Evolutionary conservation across 2,329 filamentous ascomycete species (phyloP).

Genomic region (Rachicladosporium sp.): DNA sequence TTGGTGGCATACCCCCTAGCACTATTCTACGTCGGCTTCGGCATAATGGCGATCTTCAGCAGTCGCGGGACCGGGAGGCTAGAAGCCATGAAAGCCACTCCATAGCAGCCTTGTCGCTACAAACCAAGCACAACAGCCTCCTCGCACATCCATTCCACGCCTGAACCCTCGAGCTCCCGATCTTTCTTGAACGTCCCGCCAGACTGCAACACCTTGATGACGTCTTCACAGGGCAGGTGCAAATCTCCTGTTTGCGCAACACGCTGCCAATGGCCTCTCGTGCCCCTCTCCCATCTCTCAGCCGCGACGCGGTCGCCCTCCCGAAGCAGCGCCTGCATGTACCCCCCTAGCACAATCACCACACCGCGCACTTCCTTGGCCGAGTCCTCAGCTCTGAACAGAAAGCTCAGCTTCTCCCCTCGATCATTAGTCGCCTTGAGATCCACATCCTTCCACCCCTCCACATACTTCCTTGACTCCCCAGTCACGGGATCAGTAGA

Average conservation of each 20-base stretch:
- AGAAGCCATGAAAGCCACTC: slow-evolving; percentile 34
- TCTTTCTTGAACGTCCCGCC: too few relatives aligned
- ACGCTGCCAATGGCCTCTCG: too few relatives aligned
- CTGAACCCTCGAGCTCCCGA: too few relatives aligned
- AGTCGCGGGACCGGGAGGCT: slow-evolving; percentile 61
- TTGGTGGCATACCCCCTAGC: slow-evolving; percentile 89
- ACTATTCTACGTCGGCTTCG: slow-evolving; percentile 93
- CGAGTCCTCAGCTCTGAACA: slow-evolving; percentile 1
- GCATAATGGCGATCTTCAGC: slow-evolving; percentile 96
- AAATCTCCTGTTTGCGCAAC: too few relatives aligned
- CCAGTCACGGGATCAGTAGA: slow-evolving; percentile 49
- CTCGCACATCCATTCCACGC: too few relatives aligned
- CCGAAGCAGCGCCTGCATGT: slow-evolving; percentile 2
- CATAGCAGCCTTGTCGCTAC: not conserved
- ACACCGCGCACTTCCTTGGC: not conserved
- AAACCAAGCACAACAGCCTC: too few relatives aligned
- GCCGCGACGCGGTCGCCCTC: slow-evolving; percentile 1
- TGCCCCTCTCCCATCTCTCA: slow-evolving; percentile 2
- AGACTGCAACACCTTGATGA: too few relatives aligned
- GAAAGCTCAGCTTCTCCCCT: not conserved
- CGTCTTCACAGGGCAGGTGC: too few relatives aligned
- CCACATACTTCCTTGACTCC: slow-evolving; percentile 40
- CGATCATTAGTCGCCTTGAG: not conserved
- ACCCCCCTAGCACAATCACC: not conserved
- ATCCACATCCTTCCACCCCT: slow-evolving; percentile 29